These are phyloP conservation scores for Waltiozyma sp. DNA, from an alignment of 1,139 yeast genomes.

Conservation along the genomic window DNA sequence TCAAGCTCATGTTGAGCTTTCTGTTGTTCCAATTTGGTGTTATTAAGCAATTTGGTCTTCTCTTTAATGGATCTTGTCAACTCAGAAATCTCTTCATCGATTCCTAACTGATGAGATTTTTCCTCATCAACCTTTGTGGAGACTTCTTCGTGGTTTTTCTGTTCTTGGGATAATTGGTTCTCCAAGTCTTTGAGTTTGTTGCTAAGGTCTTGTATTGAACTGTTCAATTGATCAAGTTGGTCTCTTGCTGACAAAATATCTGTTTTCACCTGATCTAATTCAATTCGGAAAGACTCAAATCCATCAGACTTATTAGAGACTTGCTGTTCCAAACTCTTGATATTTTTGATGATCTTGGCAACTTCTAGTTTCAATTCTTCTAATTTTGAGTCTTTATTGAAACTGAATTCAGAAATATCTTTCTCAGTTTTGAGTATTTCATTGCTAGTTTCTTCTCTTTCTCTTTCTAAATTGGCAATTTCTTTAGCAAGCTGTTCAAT, in stretches of 20 bases:
- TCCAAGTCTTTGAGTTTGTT: conserved; percentile 24
- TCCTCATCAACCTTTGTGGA: conserved; percentile 47
- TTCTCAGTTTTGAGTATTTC: conserved; percentile 52
- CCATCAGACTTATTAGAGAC: conserved; percentile 38
- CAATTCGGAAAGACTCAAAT: conserved; percentile 60
- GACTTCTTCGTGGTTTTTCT: conserved; percentile 26
- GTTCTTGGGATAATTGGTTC: conserved; percentile 22
- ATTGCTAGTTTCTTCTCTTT: conserved; percentile 23
- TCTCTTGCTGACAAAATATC: conserved; percentile 43
- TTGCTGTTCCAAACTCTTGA: conserved; percentile 30
- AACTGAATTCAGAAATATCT: conserved; percentile 75
- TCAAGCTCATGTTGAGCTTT: conserved; percentile 56
- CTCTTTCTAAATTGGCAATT: conserved; percentile 18
- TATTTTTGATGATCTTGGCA: conserved; percentile 25
- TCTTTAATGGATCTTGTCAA: conserved; percentile 39
- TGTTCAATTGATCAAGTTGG: conserved; percentile 26
- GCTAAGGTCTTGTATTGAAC: conserved; percentile 29
- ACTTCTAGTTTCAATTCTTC: conserved; percentile 55
- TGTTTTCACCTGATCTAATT: conserved; percentile 52
- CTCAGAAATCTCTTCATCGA: conserved; percentile 70
- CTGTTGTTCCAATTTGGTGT: conserved; percentile 44
- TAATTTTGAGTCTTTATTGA: conserved; percentile 72
- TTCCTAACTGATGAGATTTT: conserved; percentile 49
- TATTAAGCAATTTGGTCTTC: conserved; percentile 42
- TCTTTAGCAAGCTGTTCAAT: conserved; percentile 33